A percentile compares a stretch with the other conserved stretches of the same genome.
Evolutionary conservation across 2,329 filamentous ascomycete species (phyloP).

Genomic region (Ophiostoma australiae): DNA sequence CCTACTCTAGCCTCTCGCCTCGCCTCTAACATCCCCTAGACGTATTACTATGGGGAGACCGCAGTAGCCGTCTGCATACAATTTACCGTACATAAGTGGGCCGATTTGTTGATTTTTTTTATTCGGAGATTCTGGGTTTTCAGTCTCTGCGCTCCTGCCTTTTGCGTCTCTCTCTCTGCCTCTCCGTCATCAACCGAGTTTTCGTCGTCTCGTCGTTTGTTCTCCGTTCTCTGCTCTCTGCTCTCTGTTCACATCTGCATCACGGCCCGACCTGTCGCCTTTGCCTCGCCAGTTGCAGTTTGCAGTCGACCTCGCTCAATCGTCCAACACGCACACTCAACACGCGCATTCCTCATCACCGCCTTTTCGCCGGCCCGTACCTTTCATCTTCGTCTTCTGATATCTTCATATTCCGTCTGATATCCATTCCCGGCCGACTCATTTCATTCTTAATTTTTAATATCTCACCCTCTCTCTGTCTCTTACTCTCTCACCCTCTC

Average conservation of each 20-base stretch:
- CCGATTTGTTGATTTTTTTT: constrained; percentile 11
- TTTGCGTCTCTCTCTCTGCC: neutral
- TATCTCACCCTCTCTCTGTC: neutral
- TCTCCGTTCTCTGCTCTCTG: no score
- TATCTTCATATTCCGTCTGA: neutral
- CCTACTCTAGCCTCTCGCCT: neutral
- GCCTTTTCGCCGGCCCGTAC: neutral
- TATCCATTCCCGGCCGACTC: neutral
- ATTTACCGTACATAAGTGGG: constrained; percentile 14
- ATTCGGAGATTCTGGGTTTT: neutral
- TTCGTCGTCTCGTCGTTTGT: neutral
- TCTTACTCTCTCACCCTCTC: neutral
- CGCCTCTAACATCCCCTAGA: neutral
- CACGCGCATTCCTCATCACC: constrained; percentile 7
- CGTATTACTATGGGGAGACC: neutral
- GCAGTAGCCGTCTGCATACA: constrained; percentile 4
- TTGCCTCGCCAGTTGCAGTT: no score
- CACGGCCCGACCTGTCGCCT: neutral
- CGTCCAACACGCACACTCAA: no score
- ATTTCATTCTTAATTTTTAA: neutral
- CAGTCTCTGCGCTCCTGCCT: neutral
- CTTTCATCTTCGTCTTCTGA: neutral
- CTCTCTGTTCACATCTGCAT: neutral
- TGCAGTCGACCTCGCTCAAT: no score
- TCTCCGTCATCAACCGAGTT: neutral